Evolutionary conservation across 129 eudicot genomes (phyloP).

Genomic region (Cynara cardunculus): DNA sequence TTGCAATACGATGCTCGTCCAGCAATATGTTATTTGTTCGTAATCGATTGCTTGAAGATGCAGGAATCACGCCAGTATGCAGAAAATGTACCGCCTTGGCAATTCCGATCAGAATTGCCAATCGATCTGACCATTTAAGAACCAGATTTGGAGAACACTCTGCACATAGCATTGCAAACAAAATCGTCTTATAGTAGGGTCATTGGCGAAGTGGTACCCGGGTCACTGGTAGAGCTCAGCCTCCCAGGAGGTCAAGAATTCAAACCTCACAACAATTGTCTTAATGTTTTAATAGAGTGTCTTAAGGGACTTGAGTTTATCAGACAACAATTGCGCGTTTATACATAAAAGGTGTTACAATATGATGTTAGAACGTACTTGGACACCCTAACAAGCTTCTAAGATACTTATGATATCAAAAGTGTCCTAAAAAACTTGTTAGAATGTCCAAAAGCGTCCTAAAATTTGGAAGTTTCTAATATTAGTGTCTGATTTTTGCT

Average conservation of each 20-base stretch:
- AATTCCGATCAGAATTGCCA: conserved; percentile 66
- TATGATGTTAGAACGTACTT: neutral
- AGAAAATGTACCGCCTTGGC: conserved; percentile 91
- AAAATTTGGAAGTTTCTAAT: neutral
- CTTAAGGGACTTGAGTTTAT: neutral
- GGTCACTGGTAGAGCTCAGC: too few species aligned
- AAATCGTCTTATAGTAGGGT: too few species aligned
- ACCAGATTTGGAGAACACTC: conserved; percentile 48
- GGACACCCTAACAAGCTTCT: neutral
- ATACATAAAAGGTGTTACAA: neutral
- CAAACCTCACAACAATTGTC: too few species aligned
- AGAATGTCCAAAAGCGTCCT: neutral
- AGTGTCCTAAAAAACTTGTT: neutral
- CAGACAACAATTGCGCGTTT: neutral
- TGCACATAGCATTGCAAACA: conserved; percentile 30
- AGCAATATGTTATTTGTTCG: conserved; percentile 73
- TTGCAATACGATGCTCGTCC: conserved; percentile 83
- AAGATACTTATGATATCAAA: neutral
- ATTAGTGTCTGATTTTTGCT: neutral
- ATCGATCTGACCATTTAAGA: conserved; percentile 80
- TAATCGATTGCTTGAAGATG: conserved; percentile 57
- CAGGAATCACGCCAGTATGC: conserved; percentile 81
- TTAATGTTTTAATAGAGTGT: too few species aligned
- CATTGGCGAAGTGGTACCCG: too few species aligned
- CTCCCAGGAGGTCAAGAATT: too few species aligned